Conservation (phyloP, 805 yeast species). For the Candida verbasci region DNA sequence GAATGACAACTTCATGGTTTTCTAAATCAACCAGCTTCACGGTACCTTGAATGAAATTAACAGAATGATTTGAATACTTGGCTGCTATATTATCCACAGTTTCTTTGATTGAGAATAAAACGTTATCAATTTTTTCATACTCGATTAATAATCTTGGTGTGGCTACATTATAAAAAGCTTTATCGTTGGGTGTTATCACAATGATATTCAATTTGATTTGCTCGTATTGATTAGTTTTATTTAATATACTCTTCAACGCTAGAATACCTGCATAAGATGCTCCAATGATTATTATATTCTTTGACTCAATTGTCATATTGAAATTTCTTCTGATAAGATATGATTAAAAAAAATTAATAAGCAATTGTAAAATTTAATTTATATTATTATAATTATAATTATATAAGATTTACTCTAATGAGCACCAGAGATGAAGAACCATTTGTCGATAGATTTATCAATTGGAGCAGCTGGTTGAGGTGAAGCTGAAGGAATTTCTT, state of each 20-base stretch:
- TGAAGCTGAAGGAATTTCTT: constrained; percentile 64
- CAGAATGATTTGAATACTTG: constrained; percentile 11
- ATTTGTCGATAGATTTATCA: constrained; percentile 93
- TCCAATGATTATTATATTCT: constrained; percentile 29
- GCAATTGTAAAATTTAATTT: background rate
- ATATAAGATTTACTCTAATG: too few species aligned
- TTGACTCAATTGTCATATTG: background rate
- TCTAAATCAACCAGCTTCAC: constrained; percentile 25
- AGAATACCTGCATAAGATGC: constrained; percentile 29
- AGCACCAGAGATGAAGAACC: constrained; percentile 95
- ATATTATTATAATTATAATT: background rate
- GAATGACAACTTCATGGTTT: constrained; percentile 11
- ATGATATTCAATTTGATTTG: constrained; percentile 15
- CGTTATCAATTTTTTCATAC: constrained; percentile 14
- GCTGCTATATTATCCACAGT: constrained; percentile 14
- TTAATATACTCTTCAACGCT: constrained; percentile 21
- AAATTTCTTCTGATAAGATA: too few species aligned
- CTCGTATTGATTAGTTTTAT: constrained; percentile 5
- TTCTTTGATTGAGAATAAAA: constrained; percentile 15
- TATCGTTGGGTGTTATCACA: constrained; percentile 20
- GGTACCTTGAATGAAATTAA: constrained; percentile 19
- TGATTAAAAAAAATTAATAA: too few species aligned
- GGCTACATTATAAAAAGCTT: constrained; percentile 21
- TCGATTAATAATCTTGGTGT: constrained; percentile 32
- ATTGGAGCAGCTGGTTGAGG: constrained; percentile 85